Evolutionary conservation across 1,284 basidiomycete species (phyloP).

Genomic region (Uromyces viciae-fabae): DNA sequence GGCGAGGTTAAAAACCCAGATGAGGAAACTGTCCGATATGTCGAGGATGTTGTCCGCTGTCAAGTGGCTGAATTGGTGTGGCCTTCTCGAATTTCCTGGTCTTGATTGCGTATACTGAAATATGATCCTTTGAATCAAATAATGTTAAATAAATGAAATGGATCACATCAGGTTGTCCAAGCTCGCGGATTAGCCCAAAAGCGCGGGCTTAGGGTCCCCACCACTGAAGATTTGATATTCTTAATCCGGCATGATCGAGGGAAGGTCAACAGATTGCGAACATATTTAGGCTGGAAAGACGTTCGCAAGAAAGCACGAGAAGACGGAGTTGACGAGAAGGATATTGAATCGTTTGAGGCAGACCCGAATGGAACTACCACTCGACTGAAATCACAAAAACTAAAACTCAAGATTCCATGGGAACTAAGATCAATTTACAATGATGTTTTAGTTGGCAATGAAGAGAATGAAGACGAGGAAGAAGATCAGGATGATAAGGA

Average conservation of each 20-base stretch:
- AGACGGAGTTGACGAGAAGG: conserved; percentile 47
- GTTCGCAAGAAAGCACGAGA: conserved; percentile 81
- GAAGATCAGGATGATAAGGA: conserved; percentile 88
- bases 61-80: conserved; percentile 87
- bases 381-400: conserved; percentile 79
- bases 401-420: conserved; percentile 94
- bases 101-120: background rate
- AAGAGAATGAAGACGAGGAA: conserved; percentile 83
- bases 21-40: conserved; percentile 78
- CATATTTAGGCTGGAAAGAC: conserved; percentile 97
- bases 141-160: background rate
- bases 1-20: conserved; percentile 88
- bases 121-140: background rate
- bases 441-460: conserved; percentile 70
- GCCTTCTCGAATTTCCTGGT: no score
- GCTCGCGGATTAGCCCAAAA: conserved; percentile 77
- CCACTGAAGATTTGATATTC: conserved; percentile 92
- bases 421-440: conserved; percentile 87
- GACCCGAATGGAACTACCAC: conserved; percentile 53
- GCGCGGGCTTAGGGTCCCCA: conserved; percentile 76
- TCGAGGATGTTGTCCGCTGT: conserved; percentile 91
- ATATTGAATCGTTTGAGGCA: conserved; percentile 47
- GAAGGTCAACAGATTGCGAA: conserved; percentile 86
- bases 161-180: conserved; percentile 72
- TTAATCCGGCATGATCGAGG: conserved; percentile 89